Evolutionary conservation across 805 yeast species (phyloP).

Genomic region (Candida silvicultrix): DNA sequence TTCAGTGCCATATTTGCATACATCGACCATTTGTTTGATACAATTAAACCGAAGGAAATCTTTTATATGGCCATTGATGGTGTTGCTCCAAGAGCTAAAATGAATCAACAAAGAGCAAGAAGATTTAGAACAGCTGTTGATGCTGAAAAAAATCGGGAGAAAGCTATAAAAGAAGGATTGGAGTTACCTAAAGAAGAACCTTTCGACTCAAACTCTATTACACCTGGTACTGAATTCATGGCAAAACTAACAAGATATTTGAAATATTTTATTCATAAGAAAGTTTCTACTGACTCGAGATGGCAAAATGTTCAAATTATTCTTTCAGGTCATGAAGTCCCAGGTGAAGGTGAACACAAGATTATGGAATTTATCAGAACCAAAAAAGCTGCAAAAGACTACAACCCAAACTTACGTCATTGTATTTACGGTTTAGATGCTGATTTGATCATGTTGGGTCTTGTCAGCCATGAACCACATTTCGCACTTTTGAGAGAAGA

Average conservation of each 20-base stretch:
- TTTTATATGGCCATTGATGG: constrained; percentile 98
- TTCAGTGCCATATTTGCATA: constrained; percentile 89
- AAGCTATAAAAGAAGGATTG: constrained; percentile 68
- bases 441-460: constrained; percentile 88
- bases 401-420: constrained; percentile 79
- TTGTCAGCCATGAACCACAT: constrained; percentile 93
- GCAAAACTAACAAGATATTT: constrained; percentile 75
- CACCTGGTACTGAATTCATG: constrained; percentile 98
- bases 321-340: constrained; percentile 91
- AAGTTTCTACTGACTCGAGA: constrained; percentile 75
- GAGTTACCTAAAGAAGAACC: constrained; percentile 78
- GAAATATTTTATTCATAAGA: constrained; percentile 83
- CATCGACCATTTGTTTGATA: constrained; percentile 86
- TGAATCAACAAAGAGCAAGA: constrained; percentile 97
- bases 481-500: constrained; percentile 92
- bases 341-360: constrained; percentile 98
- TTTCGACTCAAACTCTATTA: constrained; percentile 87
- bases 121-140: constrained; percentile 92
- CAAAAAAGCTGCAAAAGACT: constrained; percentile 65
- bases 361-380: constrained; percentile 88
- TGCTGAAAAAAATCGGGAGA: constrained; percentile 72
- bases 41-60: constrained; percentile 78
- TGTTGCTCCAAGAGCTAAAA: constrained; percentile 97
- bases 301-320: constrained; percentile 79
- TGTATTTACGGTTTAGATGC: constrained; percentile 96